phyloP scores from a whole-genome alignment of 352 stramenopile species.

The Phytophthora tentaculata region DNA sequence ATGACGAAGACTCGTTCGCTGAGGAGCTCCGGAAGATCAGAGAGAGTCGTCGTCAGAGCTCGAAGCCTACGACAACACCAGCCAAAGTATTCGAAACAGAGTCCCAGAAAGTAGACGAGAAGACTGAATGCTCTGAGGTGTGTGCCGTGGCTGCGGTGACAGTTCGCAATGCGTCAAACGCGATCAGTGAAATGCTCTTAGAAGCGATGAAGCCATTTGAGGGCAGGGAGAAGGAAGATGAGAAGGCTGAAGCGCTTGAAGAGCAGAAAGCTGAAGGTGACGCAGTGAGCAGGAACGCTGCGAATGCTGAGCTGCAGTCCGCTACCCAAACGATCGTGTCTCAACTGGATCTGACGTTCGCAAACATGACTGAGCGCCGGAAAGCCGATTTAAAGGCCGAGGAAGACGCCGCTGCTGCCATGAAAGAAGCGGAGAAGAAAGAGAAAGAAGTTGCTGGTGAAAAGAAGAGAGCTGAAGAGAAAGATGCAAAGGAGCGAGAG shows the following conservation, averaged over 20 bases:
- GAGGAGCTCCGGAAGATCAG: slow-evolving; percentile 48
- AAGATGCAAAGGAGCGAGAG: slow-evolving; percentile 38
- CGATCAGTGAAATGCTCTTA: slow-evolving; percentile 53
- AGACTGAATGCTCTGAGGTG: slow-evolving; percentile 17
- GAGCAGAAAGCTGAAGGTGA: slow-evolving; percentile 17
- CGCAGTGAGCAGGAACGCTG: slow-evolving; percentile 19
- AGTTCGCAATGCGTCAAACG: slow-evolving; percentile 44
- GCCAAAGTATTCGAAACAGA: too few relatives aligned
- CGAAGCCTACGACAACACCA: slow-evolving; percentile 15
- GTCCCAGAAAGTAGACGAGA: slow-evolving; percentile 16
- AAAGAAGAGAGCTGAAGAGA: slow-evolving; percentile 44
- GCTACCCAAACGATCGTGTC: slow-evolving; percentile 52
- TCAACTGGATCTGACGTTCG: slow-evolving; percentile 51
- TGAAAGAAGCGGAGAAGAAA: slow-evolving; percentile 46
- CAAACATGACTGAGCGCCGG: slow-evolving; percentile 37
- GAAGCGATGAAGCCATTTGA: slow-evolving; percentile 64
- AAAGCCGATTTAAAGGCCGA: slow-evolving; percentile 46
- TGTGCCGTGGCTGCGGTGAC: slow-evolving; percentile 15
- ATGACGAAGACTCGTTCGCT: slow-evolving; percentile 56
- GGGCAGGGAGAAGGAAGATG: slow-evolving; percentile 38
- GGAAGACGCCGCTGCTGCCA: slow-evolving; percentile 26
- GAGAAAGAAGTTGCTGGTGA: slow-evolving; percentile 50
- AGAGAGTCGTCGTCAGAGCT: slow-evolving; percentile 10
- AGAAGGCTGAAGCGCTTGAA: slow-evolving; percentile 28
- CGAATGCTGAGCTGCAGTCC: slow-evolving; percentile 28